Evolutionary conservation across 1,284 basidiomycete genomes (phyloP), one percentile per base, ranked within the genome.

Genomic region (Sphagnurus paluster): DNA sequence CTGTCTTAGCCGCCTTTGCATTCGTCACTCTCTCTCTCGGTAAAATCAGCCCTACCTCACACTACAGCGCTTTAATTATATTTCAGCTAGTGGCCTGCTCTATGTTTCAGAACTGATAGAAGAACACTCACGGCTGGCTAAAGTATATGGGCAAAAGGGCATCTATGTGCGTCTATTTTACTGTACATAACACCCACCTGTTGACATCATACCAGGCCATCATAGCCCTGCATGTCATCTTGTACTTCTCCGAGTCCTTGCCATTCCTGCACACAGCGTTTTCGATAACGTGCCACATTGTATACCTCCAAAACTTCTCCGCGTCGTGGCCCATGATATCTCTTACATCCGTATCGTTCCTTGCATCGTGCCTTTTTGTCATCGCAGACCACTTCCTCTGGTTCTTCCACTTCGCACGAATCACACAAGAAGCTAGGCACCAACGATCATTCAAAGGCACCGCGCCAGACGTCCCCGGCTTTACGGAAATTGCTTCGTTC

Each of bases 101-200:
- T 95, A 93, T 77, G 73, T 97, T 23, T 94, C 94, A 2, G 94
- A 98, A 66, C 68, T 97, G 38, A 96, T 97, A 54, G 94, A 98
- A 65, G 94, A 98, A 64, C 87, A 96, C 66, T 86, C 92, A 10
- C 79, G 80, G 35, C 60, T 77, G 42, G 89, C 94, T 6, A 96
- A 96, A 68, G 57, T 69, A 1, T 63, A 93, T 16, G 94, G 94
- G 1, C 84, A 90, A 64, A 75, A 89, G 50, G 79, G 83, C 11
- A 90, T 91, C 57, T 95, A 93, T 67, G 94, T 95, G 62, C 58
- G 90, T 78, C 30, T 16, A 38, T 45, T 26, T 41, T 5, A 7
- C 19, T 45, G 26, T 24, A 10, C 17, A 5, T 17, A 21, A 45
- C 29, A 20, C 14, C 10, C 44, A 48, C 28, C 28, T 21, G 23